Base-by-base conservation (phyloP, 768 basidiomycete species). In the Mycena maculata region DNA sequence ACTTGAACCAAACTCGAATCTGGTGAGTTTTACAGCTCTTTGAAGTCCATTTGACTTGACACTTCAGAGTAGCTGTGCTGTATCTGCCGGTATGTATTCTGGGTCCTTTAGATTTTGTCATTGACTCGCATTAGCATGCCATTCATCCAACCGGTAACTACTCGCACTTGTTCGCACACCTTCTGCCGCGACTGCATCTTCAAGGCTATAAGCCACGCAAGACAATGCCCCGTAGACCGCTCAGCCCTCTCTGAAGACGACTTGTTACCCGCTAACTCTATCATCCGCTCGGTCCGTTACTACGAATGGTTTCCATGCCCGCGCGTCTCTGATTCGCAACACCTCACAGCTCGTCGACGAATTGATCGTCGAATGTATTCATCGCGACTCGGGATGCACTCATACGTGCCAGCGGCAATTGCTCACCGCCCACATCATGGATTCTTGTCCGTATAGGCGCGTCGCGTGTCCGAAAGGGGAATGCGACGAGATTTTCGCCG, bases 211-310 rank as follows among this genome's bases (percentile, higher is more conserved):
- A 76, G 78, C 15, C 86, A 92, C 65, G 87, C 89, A 9, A 81
- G 85, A 0, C 89, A 90, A 67, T 97, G 95, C 76, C 95, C 95
- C 13, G 88, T 97, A 31, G 95, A 96, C 78, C 88, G 95, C 23
- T 90, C 87, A 16, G 83, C 88, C 0, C 82, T 96, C 33, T 77
- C 80, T 1, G 60, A 79, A n/a, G 80, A 79, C n/a, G 88, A 92
- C 68, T 79, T 95, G 60, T 72, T 73, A 1, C 87, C 89, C 20
- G 90, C 92, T n/a, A 86, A 89, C 76, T 88, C 91, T 16, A 90
- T 95, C 33, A 84, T 95, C 45, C 87, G 92, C 67, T 88, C 92
- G 66, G 92, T 92, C 68, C 72, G 91, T 82, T 8, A 53, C 36
- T n/a, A n/a, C 20, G 18, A 49, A 61, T 36, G 20, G 30, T 38